Evolutionary conservation across 202 grass and related monocot genomes (phyloP), one percentile per base, ranked within the genome.

Genomic region (Hordeum pubiflorum): DNA sequence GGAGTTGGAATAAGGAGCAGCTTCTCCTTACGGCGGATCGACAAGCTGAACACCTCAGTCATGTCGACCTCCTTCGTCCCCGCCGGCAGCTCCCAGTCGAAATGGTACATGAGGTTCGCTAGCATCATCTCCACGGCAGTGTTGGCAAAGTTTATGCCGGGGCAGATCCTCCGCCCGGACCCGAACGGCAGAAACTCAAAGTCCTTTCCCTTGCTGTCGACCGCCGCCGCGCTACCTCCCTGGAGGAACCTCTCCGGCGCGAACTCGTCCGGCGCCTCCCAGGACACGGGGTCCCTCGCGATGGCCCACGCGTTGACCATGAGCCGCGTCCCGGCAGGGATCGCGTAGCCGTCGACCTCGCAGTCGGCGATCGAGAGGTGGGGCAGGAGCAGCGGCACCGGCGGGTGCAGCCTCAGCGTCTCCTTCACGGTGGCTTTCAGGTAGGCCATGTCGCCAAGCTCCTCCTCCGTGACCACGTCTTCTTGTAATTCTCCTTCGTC

Each of bases 281-380:
- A 69, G 1, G n/a, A 69, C 1, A 2, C 9, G 9, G 37, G 65
- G 37, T 69, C 36, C 39, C 78, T 69, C 0, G 24, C 62, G 3
- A 80, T 3, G 27, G 63, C 78, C 78, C 78, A 32, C 12, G 41
- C 68, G 22, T 72, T 72, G 13, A 50, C 38, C 37, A 72, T 72
- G 12, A 72, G 10, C 11, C 68, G n/a, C 3, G 78, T 80, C 26
- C 46, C 64, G 1, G n/a, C 14, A 23, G 63, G 78, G 29, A 80
- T 56, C 6, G 0, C 22, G 24, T 80, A 80, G 10, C 78, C 78
- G 3, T 58, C 24, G 41, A 72, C 26, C 38, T 31, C 46, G 48
- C 71, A 56, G 4, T 56, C 26, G 2, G 71, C 71, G 7, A 55
- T 17, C 0, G 46, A 74, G 14, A 74, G 46, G 27, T 74, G 46